A percentile compares a stretch with the other conserved stretches of the same genome.
Evolutionary conservation across 139 green algal species (phyloP).

Genomic region (Medakamo hakoo): DNA sequence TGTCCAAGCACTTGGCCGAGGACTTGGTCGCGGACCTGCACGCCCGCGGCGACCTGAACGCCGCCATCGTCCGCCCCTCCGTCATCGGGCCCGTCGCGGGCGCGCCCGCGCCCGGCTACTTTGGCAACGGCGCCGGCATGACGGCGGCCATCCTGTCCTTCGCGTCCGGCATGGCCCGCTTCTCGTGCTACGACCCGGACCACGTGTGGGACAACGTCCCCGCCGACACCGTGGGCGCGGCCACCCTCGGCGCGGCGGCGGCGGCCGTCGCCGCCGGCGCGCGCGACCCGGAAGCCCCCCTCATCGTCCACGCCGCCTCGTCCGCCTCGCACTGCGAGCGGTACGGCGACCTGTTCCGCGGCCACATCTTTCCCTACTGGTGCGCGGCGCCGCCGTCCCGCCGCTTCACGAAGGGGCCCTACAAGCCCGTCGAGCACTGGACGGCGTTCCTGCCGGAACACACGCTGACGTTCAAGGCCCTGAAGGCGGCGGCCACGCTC

Average conservation of each 20-base stretch:
- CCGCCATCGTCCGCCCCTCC: conserved; percentile 8
- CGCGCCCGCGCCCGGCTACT: conserved; percentile 9
- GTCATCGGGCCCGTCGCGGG: conserved; percentile 4
- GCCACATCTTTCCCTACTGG: neutral
- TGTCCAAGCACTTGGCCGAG: conserved; percentile 12
- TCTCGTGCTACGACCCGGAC: neutral
- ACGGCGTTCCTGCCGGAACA: neutral
- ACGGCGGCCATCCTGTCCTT: conserved; percentile 7
- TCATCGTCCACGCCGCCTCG: neutral
- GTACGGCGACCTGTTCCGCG: neutral
- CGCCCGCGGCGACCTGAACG: neutral
- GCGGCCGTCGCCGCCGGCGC: neutral
- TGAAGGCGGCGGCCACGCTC: neutral
- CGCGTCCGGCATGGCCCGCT: conserved; percentile 1
- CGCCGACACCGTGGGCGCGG: neutral
- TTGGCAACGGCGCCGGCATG: conserved; percentile 10
- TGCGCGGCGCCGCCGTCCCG: too few species aligned
- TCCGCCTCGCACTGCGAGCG: neutral
- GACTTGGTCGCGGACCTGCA: conserved; percentile 5
- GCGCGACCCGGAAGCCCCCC: too few species aligned
- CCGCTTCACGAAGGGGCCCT: neutral
- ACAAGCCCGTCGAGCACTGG: neutral
- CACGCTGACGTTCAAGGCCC: neutral
- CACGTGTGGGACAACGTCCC: neutral
- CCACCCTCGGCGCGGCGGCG: neutral